A percentile compares a stretch with the other conserved stretches of the same genome.
These are phyloP conservation scores for Helotiales sp. DNA, from an alignment of 2,329 filamentous ascomycete genomes.

Conservation along the genomic window DNA sequence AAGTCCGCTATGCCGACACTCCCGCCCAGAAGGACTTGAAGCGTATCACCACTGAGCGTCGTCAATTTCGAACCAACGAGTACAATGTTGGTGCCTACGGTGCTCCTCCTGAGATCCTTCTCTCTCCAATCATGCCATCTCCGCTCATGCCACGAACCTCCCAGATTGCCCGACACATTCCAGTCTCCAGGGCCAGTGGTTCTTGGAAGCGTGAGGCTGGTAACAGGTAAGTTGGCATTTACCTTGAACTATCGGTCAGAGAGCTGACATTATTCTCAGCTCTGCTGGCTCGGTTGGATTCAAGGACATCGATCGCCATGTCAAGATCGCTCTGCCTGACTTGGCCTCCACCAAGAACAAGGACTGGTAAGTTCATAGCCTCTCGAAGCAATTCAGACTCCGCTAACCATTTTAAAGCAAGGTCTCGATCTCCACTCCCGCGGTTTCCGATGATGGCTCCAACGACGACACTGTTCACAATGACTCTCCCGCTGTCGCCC, in stretches of 20 bases:
- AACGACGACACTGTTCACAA: constrained; percentile 35
- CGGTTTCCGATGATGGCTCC: constrained; percentile 36
- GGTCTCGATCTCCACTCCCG: constrained; percentile 26
- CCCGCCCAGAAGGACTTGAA: constrained; percentile 95
- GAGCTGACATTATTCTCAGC: constrained; percentile 15
- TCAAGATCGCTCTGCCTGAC: constrained; percentile 31
- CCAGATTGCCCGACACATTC: constrained; percentile 34
- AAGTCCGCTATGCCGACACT: constrained; percentile 96
- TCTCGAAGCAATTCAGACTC: not conserved
- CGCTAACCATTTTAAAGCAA: constrained; percentile 15
- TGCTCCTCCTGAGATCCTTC: constrained; percentile 46
- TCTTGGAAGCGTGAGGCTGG: constrained; percentile 36
- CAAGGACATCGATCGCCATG: constrained; percentile 34
- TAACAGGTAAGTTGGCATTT: constrained; percentile 23
- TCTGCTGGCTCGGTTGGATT: constrained; percentile 28
- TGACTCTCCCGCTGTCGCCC: constrained; percentile 33
- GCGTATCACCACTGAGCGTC: constrained; percentile 90
- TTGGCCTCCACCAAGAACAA: constrained; percentile 27
- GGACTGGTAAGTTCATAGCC: constrained; percentile 27
- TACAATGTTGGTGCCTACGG: constrained; percentile 78
- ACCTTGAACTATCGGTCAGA: not conserved
- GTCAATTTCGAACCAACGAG: constrained; percentile 94
- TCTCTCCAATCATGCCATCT: constrained; percentile 47
- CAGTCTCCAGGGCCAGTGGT: constrained; percentile 28
- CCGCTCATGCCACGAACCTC: constrained; percentile 33